phyloP scores from a whole-genome alignment of 2,329 filamentous ascomycete genomes.

The Teratosphaeria viscida region DNA sequence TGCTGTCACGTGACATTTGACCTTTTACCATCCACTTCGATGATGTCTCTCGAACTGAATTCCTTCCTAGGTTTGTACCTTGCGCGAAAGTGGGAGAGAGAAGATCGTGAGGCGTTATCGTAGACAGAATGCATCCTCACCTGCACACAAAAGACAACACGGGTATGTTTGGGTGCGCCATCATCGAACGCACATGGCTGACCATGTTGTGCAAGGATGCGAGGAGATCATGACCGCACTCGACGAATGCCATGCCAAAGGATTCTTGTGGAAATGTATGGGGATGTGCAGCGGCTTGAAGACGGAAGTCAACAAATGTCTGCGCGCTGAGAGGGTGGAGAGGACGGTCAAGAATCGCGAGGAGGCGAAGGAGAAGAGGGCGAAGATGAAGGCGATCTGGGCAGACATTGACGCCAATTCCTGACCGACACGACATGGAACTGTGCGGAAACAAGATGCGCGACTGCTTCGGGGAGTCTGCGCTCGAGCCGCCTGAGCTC shows the following conservation, averaged over 20 bases:
- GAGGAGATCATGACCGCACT: slow-evolving; percentile 88
- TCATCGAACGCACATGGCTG: neutral
- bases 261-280: slow-evolving; percentile 83
- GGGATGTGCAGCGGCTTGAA: slow-evolving; percentile 89
- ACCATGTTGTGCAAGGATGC: slow-evolving; percentile 53
- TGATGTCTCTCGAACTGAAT: neutral
- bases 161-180: slow-evolving; percentile 45
- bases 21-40: neutral
- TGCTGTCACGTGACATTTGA: neutral
- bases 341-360: slow-evolving; percentile 69
- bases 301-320: slow-evolving; percentile 70
- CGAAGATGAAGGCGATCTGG: slow-evolving; percentile 68
- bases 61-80: neutral
- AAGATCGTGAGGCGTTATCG: neutral
- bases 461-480: neutral
- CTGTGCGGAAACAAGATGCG: neutral
- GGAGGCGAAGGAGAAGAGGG: slow-evolving; percentile 56
- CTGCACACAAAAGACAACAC: slow-evolving; percentile 85
- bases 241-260: slow-evolving; percentile 86
- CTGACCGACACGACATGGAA: slow-evolving; percentile 25
- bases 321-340: slow-evolving; percentile 69
- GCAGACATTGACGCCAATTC: slow-evolving; percentile 65
- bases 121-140: slow-evolving; percentile 79
- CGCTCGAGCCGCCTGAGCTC: neutral
- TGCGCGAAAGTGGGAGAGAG: neutral